Evolutionary conservation across 176 grass and related monocot genomes (phyloP), one percentile per base, ranked within the genome.

Genomic region (Eragrostis curvula): DNA sequence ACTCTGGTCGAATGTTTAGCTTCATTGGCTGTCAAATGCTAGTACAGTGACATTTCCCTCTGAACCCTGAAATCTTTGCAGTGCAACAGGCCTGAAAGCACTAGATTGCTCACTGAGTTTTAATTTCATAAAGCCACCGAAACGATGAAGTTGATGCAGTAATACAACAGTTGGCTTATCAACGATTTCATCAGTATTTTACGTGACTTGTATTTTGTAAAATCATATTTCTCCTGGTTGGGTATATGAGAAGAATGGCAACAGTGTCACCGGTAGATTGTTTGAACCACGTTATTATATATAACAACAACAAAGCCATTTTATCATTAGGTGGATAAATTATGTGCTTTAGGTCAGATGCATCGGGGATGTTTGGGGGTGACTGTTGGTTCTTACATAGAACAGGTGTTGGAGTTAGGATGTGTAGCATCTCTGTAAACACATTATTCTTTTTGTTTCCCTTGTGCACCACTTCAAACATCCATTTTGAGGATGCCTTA

Each of bases 401-500:
- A 77, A 14, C 71, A 56, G 66, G 78, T 56, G 45, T 56, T 78
- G 49, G 70, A 66, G 51, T 46, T 16, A 66, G 47, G 59, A 69
- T 49, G 32, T 76, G 63, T 36, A 60, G n/a, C 29, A 17, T 39
- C 61, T 40, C 17, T 8, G 5, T 50, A 21, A 41, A 8, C 32
- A 68, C 49, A 51, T 36, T 5, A 8, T 45, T 28, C 0, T 62
- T 36, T 28, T 10, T 14, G 24, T 48, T 67, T 8, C 20, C 24
- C 25, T 45, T 82, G 63, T 12, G 30, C 18, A 28, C n/a, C 58
- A 80, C 40, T 3, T 42, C 12, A 32, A 46, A 0, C 6, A 21
- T 56, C 10, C 14, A 47, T 9, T 74, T 86, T 85, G 30, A 75
- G 52, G 53, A 68, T 76, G 29, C 5, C 62, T 17, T 81, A 74